These are phyloP conservation scores for Paraconiothyrium brasiliense DNA, from an alignment of 2,329 filamentous ascomycete genomes.

Conservation along the genomic window DNA sequence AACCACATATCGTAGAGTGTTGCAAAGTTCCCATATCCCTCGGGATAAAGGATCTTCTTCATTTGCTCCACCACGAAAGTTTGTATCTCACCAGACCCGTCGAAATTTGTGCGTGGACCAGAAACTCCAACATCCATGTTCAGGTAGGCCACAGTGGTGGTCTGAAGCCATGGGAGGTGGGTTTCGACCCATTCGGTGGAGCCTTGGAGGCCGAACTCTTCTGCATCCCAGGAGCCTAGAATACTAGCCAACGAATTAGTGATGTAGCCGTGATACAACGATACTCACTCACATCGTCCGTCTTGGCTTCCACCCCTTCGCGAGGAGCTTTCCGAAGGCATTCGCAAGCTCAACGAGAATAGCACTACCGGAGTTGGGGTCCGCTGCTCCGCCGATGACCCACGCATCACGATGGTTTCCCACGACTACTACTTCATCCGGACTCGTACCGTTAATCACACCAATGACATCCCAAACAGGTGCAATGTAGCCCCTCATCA, in stretches of 20 bases:
- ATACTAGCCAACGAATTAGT: slow-evolving; percentile 18
- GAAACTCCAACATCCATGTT: slow-evolving; percentile 33
- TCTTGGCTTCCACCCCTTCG: slow-evolving; percentile 58
- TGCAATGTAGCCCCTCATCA: slow-evolving; percentile 80
- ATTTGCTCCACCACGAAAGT: slow-evolving; percentile 31
- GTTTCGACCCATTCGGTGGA: slow-evolving; percentile 51
- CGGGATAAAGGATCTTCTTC: slow-evolving; percentile 32
- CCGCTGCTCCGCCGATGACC: slow-evolving; percentile 59
- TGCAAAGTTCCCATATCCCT: slow-evolving; percentile 27
- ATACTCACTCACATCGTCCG: slow-evolving; percentile 46
- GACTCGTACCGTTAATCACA: slow-evolving; percentile 70
- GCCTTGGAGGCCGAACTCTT: slow-evolving; percentile 46
- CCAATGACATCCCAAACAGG: slow-evolving; percentile 78
- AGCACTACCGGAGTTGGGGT: slow-evolving; percentile 58
- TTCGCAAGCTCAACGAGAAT: slow-evolving; percentile 57
- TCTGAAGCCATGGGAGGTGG: slow-evolving; percentile 36
- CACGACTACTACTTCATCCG: slow-evolving; percentile 60
- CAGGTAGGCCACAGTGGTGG: slow-evolving; percentile 35
- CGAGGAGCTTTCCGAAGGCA: slow-evolving; percentile 55
- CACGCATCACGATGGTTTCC: slow-evolving; percentile 62
- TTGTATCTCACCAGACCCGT: slow-evolving; percentile 29
- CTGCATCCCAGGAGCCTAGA: slow-evolving; percentile 33
- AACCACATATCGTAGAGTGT: slow-evolving; percentile 54
- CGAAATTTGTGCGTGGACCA: slow-evolving; percentile 28
- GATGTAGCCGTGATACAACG: not conserved